These are phyloP conservation scores for Spergularia marina DNA, from an alignment of 148 eudicot species.

Conservation along the genomic window DNA sequence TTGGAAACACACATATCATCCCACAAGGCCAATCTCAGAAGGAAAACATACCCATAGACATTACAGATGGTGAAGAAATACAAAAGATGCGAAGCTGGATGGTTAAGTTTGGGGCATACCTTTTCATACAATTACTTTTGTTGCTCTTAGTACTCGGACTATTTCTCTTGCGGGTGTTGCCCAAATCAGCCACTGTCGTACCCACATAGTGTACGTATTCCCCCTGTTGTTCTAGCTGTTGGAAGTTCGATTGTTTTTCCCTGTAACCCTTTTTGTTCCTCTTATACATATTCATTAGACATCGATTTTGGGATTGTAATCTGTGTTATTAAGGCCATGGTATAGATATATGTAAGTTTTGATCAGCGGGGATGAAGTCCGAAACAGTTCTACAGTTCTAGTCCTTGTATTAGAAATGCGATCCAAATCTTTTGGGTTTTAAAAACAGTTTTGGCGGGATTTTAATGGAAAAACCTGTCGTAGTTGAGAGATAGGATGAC, in stretches of 20 bases:
- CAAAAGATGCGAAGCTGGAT: slow-evolving; percentile 49
- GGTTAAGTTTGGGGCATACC: slow-evolving; percentile 33
- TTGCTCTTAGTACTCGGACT: slow-evolving; percentile 39
- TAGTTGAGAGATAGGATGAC: too few species aligned
- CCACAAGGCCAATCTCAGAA: slow-evolving; percentile 34
- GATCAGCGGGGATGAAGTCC: background rate
- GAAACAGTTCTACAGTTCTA: too few species aligned
- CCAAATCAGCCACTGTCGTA: slow-evolving; percentile 47
- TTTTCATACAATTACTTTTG: slow-evolving; percentile 53
- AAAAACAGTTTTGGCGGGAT: too few species aligned
- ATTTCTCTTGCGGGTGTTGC: slow-evolving; percentile 37
- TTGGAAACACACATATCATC: slow-evolving; percentile 32
- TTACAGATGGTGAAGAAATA: slow-evolving; percentile 35
- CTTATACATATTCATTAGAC: background rate
- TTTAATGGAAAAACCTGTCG: too few species aligned
- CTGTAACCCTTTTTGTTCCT: background rate
- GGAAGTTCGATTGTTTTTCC: background rate
- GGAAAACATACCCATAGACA: slow-evolving; percentile 23
- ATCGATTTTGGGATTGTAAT: slow-evolving; percentile 13
- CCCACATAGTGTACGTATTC: slow-evolving; percentile 50
- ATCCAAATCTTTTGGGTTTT: too few species aligned
- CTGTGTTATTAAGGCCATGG: background rate
- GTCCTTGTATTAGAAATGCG: too few species aligned
- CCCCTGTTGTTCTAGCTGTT: background rate
- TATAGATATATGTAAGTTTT: slow-evolving; percentile 15